Conservation (phyloP, 2,329 filamentous ascomycete species). For the Fusarium virguliforme region DNA sequence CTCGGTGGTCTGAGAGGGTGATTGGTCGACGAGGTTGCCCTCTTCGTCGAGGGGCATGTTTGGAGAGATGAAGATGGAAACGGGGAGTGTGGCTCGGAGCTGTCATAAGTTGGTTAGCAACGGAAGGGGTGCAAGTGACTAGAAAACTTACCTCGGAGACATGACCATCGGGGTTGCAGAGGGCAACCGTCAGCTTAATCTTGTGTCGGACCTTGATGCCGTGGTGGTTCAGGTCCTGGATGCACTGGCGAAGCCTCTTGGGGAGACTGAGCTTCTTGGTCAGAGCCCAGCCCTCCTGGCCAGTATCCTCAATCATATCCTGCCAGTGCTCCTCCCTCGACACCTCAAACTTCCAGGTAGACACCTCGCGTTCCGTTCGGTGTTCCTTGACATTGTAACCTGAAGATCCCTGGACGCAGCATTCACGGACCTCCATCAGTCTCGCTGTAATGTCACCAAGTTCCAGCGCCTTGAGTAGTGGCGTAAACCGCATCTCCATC, state of each 20-base stretch:
- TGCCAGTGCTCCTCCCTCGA: slow-evolving; percentile 76
- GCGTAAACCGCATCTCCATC: slow-evolving; percentile 89
- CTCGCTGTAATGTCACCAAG: slow-evolving; percentile 87
- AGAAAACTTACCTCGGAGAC: slow-evolving; percentile 80
- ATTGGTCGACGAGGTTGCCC: slow-evolving; percentile 80
- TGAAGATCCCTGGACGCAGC: slow-evolving; percentile 66
- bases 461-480: slow-evolving; percentile 88
- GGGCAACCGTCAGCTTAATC: slow-evolving; percentile 89
- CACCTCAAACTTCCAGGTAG: slow-evolving; percentile 71
- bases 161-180: slow-evolving; percentile 96
- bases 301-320: slow-evolving; percentile 77
- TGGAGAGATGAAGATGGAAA: slow-evolving; percentile 96
- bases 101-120: slow-evolving; percentile 53
- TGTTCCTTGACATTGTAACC: slow-evolving; percentile 68
- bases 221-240: slow-evolving; percentile 90
- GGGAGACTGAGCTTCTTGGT: slow-evolving; percentile 80
- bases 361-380: slow-evolving; percentile 76
- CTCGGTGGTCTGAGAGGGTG: slow-evolving; percentile 63
- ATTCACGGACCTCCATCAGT: slow-evolving; percentile 84
- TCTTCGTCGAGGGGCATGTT: slow-evolving; percentile 91
- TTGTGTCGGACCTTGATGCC: slow-evolving; percentile 95
- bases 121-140: background rate
- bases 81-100: slow-evolving; percentile 90
- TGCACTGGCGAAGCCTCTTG: slow-evolving; percentile 84
- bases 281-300: slow-evolving; percentile 76